These are phyloP conservation scores for Phialophora verrucosa DNA, from an alignment of 2,329 filamentous ascomycete genomes.

Conservation along the genomic window DNA sequence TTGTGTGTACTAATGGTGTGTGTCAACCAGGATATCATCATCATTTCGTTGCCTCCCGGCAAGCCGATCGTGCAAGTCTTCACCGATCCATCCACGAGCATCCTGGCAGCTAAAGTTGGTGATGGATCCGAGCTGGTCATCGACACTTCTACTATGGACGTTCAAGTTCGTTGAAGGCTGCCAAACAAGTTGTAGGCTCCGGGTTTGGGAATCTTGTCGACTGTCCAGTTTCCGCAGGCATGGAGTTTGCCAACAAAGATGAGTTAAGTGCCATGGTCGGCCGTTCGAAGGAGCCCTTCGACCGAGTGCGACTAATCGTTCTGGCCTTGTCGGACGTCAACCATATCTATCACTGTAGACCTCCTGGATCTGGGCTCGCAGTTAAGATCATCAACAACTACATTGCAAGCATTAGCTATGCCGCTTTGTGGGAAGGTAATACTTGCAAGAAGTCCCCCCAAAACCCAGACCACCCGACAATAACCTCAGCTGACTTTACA, in stretches of 20 bases:
- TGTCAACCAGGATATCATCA: constrained; percentile 51
- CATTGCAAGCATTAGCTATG: constrained; percentile 35
- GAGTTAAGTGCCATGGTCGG: neutral
- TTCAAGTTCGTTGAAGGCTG: constrained; percentile 51
- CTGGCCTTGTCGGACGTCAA: constrained; percentile 57
- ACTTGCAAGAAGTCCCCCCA: too few relatives aligned
- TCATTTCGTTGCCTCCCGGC: neutral
- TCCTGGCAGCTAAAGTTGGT: neutral
- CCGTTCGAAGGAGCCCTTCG: neutral
- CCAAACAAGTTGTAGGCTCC: constrained; percentile 41
- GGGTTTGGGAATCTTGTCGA: constrained; percentile 58
- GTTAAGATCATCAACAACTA: constrained; percentile 44
- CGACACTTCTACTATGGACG: neutral
- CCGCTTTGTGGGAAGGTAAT: constrained; percentile 38
- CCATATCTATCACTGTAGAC: constrained; percentile 44
- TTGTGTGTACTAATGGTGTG: neutral
- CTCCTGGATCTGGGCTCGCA: constrained; percentile 39
- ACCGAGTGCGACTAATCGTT: neutral
- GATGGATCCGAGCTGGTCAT: neutral
- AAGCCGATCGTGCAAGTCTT: neutral
- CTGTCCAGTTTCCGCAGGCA: constrained; percentile 59
- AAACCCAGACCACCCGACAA: too few relatives aligned
- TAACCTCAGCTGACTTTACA: too few relatives aligned
- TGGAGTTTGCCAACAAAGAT: constrained; percentile 54
- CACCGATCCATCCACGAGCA: neutral